These are phyloP conservation scores for Starmerella geochares DNA, from an alignment of 805 yeast genomes.

Conservation along the genomic window DNA sequence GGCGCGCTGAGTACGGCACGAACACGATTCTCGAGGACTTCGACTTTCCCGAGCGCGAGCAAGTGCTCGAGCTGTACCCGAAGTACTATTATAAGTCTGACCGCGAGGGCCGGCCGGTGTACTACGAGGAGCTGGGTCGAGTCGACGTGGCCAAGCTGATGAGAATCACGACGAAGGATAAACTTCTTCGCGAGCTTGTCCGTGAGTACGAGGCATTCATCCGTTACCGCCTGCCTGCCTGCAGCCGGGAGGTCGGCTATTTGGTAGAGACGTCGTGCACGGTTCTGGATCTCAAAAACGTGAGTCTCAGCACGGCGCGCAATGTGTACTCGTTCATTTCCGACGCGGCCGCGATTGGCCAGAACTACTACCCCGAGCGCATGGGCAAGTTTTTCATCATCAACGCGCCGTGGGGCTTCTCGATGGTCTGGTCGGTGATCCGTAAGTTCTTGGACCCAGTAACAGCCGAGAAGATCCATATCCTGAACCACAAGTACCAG, in stretches of 20 bases:
- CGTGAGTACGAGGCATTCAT: slow-evolving; percentile 96
- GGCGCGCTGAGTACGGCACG: slow-evolving; percentile 83
- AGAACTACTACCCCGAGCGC: slow-evolving; percentile 96
- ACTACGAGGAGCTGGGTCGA: slow-evolving; percentile 84
- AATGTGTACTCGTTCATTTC: slow-evolving; percentile 79
- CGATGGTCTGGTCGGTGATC: slow-evolving; percentile 82
- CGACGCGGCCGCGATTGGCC: slow-evolving; percentile 91
- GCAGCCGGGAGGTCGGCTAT: slow-evolving; percentile 68
- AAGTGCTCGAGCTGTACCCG: slow-evolving; percentile 82
- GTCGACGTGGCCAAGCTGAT: slow-evolving; percentile 86
- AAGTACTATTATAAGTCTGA: slow-evolving; percentile 97
- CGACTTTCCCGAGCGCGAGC: slow-evolving; percentile 84
- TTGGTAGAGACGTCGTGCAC: slow-evolving; percentile 95
- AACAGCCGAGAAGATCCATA: slow-evolving; percentile 88
- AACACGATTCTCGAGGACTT: slow-evolving; percentile 80
- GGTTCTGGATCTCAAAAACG: slow-evolving; percentile 88
- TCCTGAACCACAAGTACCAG: slow-evolving; percentile 68
- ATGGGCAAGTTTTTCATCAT: slow-evolving; percentile 96
- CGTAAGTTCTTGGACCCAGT: slow-evolving; percentile 96
- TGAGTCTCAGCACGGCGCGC: slow-evolving; percentile 71
- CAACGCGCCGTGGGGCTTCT: slow-evolving; percentile 95
- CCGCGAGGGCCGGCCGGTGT: slow-evolving; percentile 92
- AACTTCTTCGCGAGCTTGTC: slow-evolving; percentile 90
- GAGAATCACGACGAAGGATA: slow-evolving; percentile 86
- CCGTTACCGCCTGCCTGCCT: slow-evolving; percentile 79